Base-by-base conservation (phyloP, 2,329 filamentous ascomycete species). In the Dactylellina cionopaga region DNA sequence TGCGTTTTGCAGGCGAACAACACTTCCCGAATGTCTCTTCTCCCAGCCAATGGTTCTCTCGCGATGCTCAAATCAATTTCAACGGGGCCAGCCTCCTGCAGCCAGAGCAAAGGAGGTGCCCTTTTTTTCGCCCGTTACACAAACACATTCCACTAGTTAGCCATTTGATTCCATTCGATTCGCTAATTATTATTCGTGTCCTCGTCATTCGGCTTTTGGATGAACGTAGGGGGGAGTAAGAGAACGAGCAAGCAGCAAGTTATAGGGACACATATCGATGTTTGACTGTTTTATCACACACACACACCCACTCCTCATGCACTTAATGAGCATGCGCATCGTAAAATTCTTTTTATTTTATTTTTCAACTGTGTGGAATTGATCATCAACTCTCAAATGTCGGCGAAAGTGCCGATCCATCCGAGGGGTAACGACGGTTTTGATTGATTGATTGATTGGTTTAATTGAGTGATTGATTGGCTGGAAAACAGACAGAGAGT, bases 1-100 rank as follows among this genome's bases (percentile, higher is more conserved):
- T 63, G 58, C 24, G 58, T 52, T 70, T 70, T 58, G 56, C 19
- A 55, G 52, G 37, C 27, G 19, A 49, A 39, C 56, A 63, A 63
- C 56, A 56, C 65, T 49, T 52, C 29, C 37, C 35, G 22, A 29
- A 19, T 6, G 7, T 15, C 24, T 27, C 15, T 39, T 39, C 55
- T 44, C 55, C 19, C 58, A 33, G 58, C 58, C 58, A 63, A 63
- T 63, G 46, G 35, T 31, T 49, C 22, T 51, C 43, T 22, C 27
- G 47, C 55, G 37, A 46, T 33, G 15, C 33, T 29, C n/a, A 22
- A 24, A 27, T 54, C 19, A 25, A 43, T 17, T 27, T 43, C 13
- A 25, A 29, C 35, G 24, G 22, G n/a, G 22, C 47, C 62, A 63
- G 56, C 49, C 49, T 55, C 55, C 64, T 51, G 27, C 41, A 46